Conservation (phyloP, 192 early-diverging fungal species). For the Backusella westeae region DNA sequence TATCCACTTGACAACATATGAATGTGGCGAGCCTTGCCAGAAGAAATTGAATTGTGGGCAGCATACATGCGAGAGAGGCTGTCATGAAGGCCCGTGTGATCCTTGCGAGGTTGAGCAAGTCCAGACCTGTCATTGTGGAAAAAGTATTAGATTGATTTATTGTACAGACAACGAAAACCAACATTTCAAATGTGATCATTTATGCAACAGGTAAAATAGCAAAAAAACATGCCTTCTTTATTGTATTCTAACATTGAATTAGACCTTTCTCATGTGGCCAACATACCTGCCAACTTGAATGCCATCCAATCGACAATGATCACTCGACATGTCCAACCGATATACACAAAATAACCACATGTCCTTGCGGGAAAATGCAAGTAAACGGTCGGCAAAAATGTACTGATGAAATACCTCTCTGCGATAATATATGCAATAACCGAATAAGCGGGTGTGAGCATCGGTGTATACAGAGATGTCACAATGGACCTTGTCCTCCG, state of each 20-base stretch:
- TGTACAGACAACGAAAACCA: not conserved
- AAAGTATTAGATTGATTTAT: conserved; percentile 40
- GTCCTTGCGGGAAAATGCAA: conserved; percentile 48
- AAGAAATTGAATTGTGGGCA: conserved; percentile 65
- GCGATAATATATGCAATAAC: conserved; percentile 57
- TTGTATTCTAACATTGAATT: not conserved
- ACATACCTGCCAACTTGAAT: conserved; percentile 50
- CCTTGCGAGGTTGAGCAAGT: conserved; percentile 53
- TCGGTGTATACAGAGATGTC: conserved; percentile 55
- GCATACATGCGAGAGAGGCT: conserved; percentile 62
- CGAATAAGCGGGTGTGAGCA: conserved; percentile 62
- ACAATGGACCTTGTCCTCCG: conserved; percentile 62
- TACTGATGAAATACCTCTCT: conserved; percentile 58
- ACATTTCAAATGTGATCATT: not conserved
- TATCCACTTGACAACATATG: conserved; percentile 60
- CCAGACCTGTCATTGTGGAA: conserved; percentile 71
- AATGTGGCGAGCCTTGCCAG: conserved; percentile 68
- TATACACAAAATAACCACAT: conserved; percentile 43
- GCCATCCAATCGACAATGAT: conserved; percentile 45
- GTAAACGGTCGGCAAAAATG: conserved; percentile 36
- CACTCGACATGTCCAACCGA: conserved; percentile 47
- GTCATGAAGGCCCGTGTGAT: conserved; percentile 69
- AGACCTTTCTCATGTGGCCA: conserved; percentile 49
- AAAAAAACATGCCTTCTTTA: not conserved
- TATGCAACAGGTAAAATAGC: not conserved